Evolutionary conservation across 2,329 filamentous ascomycete genomes (phyloP).

Genomic region (Mycosphaerella arachidis): DNA sequence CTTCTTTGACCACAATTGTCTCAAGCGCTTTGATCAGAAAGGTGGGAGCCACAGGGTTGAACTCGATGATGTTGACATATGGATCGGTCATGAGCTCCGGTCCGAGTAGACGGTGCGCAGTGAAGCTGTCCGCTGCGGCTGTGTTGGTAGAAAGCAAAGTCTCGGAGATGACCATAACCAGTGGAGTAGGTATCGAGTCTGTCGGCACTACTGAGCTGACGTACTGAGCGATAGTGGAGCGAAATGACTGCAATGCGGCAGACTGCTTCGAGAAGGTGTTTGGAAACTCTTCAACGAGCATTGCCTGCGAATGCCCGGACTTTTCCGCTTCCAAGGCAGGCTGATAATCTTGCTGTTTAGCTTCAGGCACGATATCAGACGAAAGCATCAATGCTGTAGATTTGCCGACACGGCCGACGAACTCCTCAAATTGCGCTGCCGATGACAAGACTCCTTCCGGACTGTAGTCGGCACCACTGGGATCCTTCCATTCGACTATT

Average conservation of each 20-base stretch:
- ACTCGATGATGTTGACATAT: conserved; percentile 75
- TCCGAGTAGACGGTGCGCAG: conserved; percentile 82
- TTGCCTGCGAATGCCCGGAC: conserved; percentile 33
- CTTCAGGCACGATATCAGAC: not conserved
- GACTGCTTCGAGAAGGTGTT: conserved; percentile 46
- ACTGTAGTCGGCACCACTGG: conserved; percentile 57
- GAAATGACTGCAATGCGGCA: conserved; percentile 51
- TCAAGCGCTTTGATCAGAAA: conserved; percentile 81
- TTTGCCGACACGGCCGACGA: conserved; percentile 73
- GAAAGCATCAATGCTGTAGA: conserved; percentile 65
- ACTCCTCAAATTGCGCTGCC: conserved; percentile 84
- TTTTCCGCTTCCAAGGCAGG: not conserved
- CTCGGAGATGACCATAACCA: conserved; percentile 89
- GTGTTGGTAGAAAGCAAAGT: conserved; percentile 81
- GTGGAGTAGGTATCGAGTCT: conserved; percentile 45
- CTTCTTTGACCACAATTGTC: conserved; percentile 77
- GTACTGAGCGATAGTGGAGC: conserved; percentile 69
- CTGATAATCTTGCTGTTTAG: not conserved
- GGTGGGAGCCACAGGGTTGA: conserved; percentile 86
- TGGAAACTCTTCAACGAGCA: conserved; percentile 49
- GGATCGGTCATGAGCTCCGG: conserved; percentile 80
- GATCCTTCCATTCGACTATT: conserved; percentile 87
- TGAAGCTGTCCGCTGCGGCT: conserved; percentile 84
- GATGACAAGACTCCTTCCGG: conserved; percentile 63
- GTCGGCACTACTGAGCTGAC: conserved; percentile 50